Conservation (phyloP, 345 rosid species). For the Nephelium lappaceum region DNA sequence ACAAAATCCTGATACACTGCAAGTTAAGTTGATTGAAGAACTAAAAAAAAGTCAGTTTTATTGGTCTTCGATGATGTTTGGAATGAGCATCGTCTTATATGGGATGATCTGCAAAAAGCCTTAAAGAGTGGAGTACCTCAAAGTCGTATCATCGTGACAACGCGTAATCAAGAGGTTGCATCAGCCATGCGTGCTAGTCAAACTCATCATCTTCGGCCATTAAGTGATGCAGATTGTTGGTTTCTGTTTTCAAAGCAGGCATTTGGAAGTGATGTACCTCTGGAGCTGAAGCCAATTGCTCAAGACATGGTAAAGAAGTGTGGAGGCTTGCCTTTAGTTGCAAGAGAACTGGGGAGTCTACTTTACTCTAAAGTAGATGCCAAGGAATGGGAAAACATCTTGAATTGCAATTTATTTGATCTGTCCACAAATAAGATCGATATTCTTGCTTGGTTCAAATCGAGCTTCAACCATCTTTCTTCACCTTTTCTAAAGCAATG, state of each 20-base stretch:
- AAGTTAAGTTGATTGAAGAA: conserved; percentile 34
- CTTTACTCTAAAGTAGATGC: conserved; percentile 27
- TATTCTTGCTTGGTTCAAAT: too few species aligned
- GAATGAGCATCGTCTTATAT: conserved; percentile 29
- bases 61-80: conserved; percentile 47
- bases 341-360: conserved; percentile 38
- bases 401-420: too few species aligned
- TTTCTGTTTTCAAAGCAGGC: conserved; percentile 31
- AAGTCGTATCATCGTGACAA: conserved; percentile 45
- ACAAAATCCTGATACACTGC: conserved; percentile 36
- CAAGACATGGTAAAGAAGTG: conserved; percentile 18
- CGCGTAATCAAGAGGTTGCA: conserved; percentile 34
- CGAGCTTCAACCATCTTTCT: too few species aligned
- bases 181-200: conserved; percentile 21
- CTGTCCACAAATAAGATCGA: too few species aligned
- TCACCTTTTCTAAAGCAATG: background rate
- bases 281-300: too few species aligned
- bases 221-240: conserved; percentile 37
- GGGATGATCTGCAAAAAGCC: conserved; percentile 37
- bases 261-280: conserved; percentile 18
- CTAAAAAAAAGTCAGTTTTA: conserved; percentile 27
- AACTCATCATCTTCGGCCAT: conserved; percentile 30
- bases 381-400: conserved; percentile 40
- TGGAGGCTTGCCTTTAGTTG: conserved; percentile 19
- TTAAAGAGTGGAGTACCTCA: conserved; percentile 27